Evolutionary conservation across 441 rosid species (phyloP).

Genomic region (Eugenia klotzschiana): DNA sequence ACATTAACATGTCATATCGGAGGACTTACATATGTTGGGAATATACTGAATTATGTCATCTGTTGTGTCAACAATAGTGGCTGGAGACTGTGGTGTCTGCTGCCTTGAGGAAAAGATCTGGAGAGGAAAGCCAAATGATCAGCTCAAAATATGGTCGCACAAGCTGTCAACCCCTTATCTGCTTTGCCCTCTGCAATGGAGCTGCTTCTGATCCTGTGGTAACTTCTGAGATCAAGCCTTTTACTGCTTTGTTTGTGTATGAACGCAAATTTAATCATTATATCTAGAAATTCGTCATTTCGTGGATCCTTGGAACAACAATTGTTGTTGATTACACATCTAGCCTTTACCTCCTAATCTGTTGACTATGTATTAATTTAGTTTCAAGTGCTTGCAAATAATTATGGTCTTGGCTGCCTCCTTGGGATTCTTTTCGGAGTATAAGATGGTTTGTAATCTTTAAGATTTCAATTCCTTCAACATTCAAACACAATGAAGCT

Average conservation of each 20-base stretch:
- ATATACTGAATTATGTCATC: not conserved
- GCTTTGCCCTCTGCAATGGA: constrained; percentile 77
- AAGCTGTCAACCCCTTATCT: constrained; percentile 42
- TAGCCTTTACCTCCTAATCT: not conserved
- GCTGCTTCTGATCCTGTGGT: constrained; percentile 82
- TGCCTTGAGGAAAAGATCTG: constrained; percentile 54
- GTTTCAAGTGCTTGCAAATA: not conserved
- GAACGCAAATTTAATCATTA: not conserved
- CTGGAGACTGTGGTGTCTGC: constrained; percentile 65
- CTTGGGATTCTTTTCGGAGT: not conserved
- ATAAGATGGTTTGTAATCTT: not conserved
- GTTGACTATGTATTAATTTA: not conserved
- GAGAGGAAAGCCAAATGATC: constrained; percentile 48
- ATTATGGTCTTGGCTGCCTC: not conserved
- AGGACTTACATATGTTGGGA: not conserved
- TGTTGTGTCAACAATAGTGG: constrained; percentile 39
- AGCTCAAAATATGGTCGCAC: constrained; percentile 41
- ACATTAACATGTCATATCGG: not conserved
- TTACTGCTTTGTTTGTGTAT: not conserved
- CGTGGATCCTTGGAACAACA: not conserved
- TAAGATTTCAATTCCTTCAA: not conserved
- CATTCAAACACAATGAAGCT: not conserved
- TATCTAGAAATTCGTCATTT: not conserved
- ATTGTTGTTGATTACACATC: not conserved
- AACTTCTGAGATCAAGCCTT: constrained; percentile 5